phyloP scores from a whole-genome alignment of 2,329 filamentous ascomycete genomes.

The Chrysoporthe cubensis region DNA sequence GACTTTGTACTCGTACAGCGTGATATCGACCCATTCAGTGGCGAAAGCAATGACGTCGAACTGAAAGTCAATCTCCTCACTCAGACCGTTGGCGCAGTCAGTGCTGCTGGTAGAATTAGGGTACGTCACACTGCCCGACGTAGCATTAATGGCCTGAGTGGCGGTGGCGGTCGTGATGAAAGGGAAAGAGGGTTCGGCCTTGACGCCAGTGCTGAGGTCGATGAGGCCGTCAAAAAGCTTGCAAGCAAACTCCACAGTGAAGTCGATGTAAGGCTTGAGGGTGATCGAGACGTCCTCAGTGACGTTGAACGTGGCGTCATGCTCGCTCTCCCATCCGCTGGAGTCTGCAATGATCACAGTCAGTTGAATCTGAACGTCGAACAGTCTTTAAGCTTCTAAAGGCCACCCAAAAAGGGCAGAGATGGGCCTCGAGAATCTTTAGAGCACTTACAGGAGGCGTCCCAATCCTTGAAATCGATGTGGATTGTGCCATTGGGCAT shows the following conservation, averaged over 20 bases:
- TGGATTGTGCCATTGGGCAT: conserved; percentile 28
- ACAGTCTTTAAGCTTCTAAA: no score
- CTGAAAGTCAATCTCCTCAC: conserved; percentile 17
- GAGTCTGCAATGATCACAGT: conserved; percentile 5
- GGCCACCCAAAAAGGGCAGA: background rate
- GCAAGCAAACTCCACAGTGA: conserved; percentile 29
- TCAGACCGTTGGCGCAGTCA: conserved; percentile 25
- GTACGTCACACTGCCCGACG: conserved; percentile 13
- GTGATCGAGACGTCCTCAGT: conserved; percentile 22
- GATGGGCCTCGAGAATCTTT: background rate
- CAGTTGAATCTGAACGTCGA: background rate
- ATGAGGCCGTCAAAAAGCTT: conserved; percentile 25
- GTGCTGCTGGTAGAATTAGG: conserved; percentile 24
- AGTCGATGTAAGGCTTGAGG: conserved; percentile 25
- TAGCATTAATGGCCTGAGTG: conserved; percentile 24
- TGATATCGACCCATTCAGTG: conserved; percentile 19
- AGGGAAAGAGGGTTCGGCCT: conserved; percentile 26
- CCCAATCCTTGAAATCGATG: conserved; percentile 25
- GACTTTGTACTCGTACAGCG: conserved; percentile 23
- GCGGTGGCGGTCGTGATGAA: conserved; percentile 23
- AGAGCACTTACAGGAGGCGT: conserved; percentile 17
- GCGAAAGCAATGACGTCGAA: conserved; percentile 26
- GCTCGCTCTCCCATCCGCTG: conserved; percentile 20
- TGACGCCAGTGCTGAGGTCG: conserved; percentile 28
- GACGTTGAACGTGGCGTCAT: conserved; percentile 16